phyloP scores from a whole-genome alignment of 192 early-diverging fungal species.

The Chytriomyces confervae region DNA sequence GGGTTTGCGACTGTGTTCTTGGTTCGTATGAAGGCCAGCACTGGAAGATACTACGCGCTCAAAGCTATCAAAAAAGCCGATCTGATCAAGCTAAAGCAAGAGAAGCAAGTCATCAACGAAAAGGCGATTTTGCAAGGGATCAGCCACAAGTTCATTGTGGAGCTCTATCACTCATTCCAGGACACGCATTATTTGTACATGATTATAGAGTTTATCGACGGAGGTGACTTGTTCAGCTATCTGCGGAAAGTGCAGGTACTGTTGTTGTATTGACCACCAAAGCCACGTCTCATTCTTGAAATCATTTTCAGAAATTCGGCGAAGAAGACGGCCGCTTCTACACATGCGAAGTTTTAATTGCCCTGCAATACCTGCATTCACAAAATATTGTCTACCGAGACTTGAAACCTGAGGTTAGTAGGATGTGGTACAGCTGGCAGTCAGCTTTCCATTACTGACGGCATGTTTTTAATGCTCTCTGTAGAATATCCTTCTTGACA shows the following conservation, averaged over 20 bases:
- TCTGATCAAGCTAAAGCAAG: constrained; percentile 55
- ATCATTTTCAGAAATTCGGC: constrained; percentile 60
- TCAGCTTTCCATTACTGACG: neutral
- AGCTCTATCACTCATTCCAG: constrained; percentile 60
- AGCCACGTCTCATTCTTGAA: neutral
- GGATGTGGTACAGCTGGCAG: neutral
- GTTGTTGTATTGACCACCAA: neutral
- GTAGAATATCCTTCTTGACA: constrained; percentile 90
- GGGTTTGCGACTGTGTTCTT: constrained; percentile 60
- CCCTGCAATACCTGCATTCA: constrained; percentile 77
- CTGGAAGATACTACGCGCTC: constrained; percentile 59
- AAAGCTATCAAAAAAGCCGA: constrained; percentile 63
- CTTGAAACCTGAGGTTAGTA: constrained; percentile 71
- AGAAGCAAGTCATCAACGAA: constrained; percentile 62
- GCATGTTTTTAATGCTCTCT: constrained; percentile 8
- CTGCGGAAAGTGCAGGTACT: constrained; percentile 49
- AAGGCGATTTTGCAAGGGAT: constrained; percentile 58
- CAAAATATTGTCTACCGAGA: constrained; percentile 79
- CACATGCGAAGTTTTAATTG: constrained; percentile 73
- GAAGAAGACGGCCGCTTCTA: constrained; percentile 79
- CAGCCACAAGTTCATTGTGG: constrained; percentile 57
- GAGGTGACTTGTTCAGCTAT: constrained; percentile 58
- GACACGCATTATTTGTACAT: constrained; percentile 54
- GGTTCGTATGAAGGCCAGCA: constrained; percentile 47
- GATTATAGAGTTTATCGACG: constrained; percentile 62